Conservation (phyloP, 225 moss, liverwort and hornwort species). For the Polytrichum commune region DNA sequence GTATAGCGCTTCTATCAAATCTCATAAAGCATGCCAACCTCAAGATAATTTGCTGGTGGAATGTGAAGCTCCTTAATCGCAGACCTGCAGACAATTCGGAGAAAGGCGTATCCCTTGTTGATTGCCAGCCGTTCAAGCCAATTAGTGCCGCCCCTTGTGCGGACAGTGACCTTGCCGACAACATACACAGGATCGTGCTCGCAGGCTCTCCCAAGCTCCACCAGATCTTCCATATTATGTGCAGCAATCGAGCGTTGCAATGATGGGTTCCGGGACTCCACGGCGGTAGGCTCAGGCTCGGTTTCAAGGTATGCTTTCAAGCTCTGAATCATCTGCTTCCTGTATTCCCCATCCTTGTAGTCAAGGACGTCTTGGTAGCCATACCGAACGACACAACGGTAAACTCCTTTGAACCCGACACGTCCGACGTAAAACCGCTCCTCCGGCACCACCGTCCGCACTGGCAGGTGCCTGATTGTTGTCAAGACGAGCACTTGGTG, state of each 20-base stretch:
- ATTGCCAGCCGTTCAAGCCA: conserved; percentile 66
- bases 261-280: conserved; percentile 20
- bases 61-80: conserved; percentile 53
- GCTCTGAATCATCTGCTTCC: conserved; percentile 39
- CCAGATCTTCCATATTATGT: conserved; percentile 38
- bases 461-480: conserved; percentile 57
- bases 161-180: conserved; percentile 63
- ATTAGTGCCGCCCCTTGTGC: conserved; percentile 26
- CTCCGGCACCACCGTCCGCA: conserved; percentile 53
- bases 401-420: conserved; percentile 67
- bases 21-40: conserved; percentile 83
- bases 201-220: conserved; percentile 42
- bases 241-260: conserved; percentile 31
- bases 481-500: conserved; percentile 80
- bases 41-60: conserved; percentile 65
- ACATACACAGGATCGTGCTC: conserved; percentile 54
- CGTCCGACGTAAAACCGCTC: conserved; percentile 67
- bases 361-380: conserved; percentile 72
- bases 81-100: conserved; percentile 46
- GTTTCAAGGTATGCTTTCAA: conserved; percentile 58
- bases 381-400: conserved; percentile 73
- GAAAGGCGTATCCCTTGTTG: conserved; percentile 42
- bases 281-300: conserved; percentile 28
- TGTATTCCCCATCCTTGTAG: conserved; percentile 55
- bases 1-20: conserved; percentile 17